Evolutionary conservation across 2,329 filamentous ascomycete species (phyloP), one percentile per base, ranked within the genome.

Genomic region (Neonectria magnoliae): DNA sequence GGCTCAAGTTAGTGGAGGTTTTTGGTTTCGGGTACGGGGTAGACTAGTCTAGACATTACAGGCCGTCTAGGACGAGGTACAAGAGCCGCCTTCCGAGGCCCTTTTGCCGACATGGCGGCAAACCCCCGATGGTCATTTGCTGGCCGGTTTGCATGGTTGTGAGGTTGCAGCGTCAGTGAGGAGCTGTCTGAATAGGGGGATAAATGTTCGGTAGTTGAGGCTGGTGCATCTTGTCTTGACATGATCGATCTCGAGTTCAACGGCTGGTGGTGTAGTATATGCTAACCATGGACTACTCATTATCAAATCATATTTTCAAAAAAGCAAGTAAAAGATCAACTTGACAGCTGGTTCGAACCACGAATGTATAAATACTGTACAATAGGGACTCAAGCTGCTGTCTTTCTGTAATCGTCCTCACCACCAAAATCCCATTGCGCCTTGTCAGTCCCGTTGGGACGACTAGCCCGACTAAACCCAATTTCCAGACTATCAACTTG

Each of bases 391-490:
- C 25, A 25, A 5, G 25, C 25, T 16, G n/a, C 52, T 22, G 33
- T 25, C 33, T 57, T 62, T 47, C 67, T 68, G 38, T 69, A 90
- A 76, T 86, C 82, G 42, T 77, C 73, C 59, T 83, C 81, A 16
- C 84, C 83, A 68, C 82, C 84, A 27, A 84, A 82, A 62, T 87
- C 83, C 76, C 88, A 90, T 44, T 80, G 81, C 11, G 87, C 84
- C 69, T 82, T 80, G 31, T 90, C 88, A 62, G 85, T 84, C 18
- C 87, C 88, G 60, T 86, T 87, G 36, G 80, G 82, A 53, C 80
- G 76, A 41, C 81, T 80, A 6, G 80, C 77, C 85, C 90, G 74
- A 67, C 76, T 73, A 69, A 83, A 82, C 31, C 81, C 77, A n/a
- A 85, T 74, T 18, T 78, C 75, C 41, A 85, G 62, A 3, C 83